Evolutionary conservation across 2,329 filamentous ascomycete species (phyloP), one percentile per base, ranked within the genome.

Genomic region (Apiospora phragmitis): DNA sequence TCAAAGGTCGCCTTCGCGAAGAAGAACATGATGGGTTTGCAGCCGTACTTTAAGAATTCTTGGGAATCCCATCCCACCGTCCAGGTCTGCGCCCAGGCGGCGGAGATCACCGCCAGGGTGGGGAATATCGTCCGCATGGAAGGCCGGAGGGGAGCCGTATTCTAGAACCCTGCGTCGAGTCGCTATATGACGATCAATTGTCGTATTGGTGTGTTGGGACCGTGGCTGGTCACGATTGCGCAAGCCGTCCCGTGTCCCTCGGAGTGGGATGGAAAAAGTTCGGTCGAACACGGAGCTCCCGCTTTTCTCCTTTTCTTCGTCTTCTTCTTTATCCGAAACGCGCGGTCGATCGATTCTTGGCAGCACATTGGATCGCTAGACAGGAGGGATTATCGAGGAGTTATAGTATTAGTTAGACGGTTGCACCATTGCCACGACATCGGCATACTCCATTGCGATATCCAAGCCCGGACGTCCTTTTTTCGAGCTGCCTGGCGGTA

Each of bases 1-100:
- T 78, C 77, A 29, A 73, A 74, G 7, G 77, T 78, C 11, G 76
- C 77, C 65, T 78, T 78, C 5, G 76, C 77, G 68, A 77, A 77
- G 24, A 78, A 74, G 47, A 78, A 74, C 70, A 78, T 78, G 49
- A 77, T 71, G 35, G 77, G 77, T 47, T 71, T 72, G 42, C 76
- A 77, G 6, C 77, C 76, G 45, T 73, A 77, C 14, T 75, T 69
- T 11, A 75, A 68, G 47, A 76, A 68, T 42, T 77, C 77, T 47
- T 75, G 71, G 7, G 76, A 74, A 73, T 73, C 77, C 70, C 72
- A 78, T 1, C 75, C 74, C 0, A 72, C 51, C 4, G 76, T 74
- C 76, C 76, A 78, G n/a, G 72, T 59, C 69, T 78, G 76, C 8
- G 55, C 55, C 55, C 55, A 38, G 55, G 18, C 55, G 32, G 32